phyloP scores from a whole-genome alignment of 306 rosid species.

The Amphicarpaea edgeworthii region DNA sequence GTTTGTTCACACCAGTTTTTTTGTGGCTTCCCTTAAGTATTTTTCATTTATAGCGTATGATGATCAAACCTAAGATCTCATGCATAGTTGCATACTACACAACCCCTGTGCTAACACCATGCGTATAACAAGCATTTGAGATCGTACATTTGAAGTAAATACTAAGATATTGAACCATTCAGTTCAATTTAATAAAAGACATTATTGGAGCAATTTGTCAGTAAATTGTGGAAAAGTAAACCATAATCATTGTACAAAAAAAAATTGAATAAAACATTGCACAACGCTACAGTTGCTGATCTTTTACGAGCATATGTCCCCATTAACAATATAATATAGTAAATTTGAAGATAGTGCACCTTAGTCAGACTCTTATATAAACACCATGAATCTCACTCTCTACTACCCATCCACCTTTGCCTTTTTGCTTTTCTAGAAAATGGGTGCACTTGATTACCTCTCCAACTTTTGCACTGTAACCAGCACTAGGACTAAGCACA shows the following conservation, averaged over 20 bases:
- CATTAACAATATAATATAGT: constrained; percentile 41
- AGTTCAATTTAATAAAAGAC: too few species aligned
- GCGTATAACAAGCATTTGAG: too few species aligned
- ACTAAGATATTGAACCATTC: too few species aligned
- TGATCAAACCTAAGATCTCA: too few species aligned
- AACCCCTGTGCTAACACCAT: too few species aligned
- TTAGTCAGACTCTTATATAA: constrained; percentile 40
- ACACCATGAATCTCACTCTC: constrained; percentile 35
- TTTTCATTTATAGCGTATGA: too few species aligned
- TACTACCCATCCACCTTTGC: constrained; percentile 27
- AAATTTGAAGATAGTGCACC: not conserved
- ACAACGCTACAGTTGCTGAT: not conserved
- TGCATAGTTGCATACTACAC: too few species aligned
- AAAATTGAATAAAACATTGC: not conserved
- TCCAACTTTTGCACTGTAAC: constrained; percentile 72
- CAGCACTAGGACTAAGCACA: constrained; percentile 68
- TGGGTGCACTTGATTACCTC: constrained; percentile 95
- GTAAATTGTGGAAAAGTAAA: too few species aligned
- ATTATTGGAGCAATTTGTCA: too few species aligned
- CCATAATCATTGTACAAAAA: not conserved
- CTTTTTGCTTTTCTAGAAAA: constrained; percentile 37
- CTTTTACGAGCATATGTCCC: constrained; percentile 39
- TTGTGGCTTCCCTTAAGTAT: too few species aligned
- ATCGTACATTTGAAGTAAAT: too few species aligned
- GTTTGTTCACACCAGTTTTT: too few species aligned